Evolutionary conservation across 2,329 filamentous ascomycete species (phyloP).

Genomic region (Pyrenophora seminiperda): DNA sequence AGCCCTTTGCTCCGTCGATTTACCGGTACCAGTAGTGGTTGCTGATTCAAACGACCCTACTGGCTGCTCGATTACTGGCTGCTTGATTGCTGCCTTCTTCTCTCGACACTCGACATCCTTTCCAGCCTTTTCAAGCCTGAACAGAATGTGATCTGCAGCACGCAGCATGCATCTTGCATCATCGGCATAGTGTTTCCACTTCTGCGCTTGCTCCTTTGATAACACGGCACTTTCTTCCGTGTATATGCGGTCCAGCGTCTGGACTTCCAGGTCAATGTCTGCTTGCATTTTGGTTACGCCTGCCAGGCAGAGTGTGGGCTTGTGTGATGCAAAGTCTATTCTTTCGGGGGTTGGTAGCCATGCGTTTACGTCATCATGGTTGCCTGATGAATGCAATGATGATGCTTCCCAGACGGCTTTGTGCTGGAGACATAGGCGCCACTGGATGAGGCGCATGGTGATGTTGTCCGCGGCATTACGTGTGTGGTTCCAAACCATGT

Average conservation of each 20-base stretch:
- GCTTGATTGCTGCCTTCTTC: not conserved
- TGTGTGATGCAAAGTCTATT: slow-evolving; percentile 14
- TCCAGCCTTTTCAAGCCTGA: slow-evolving; percentile 14
- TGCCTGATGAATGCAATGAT: no score
- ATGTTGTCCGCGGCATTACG: slow-evolving; percentile 23
- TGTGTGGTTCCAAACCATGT: slow-evolving; percentile 24
- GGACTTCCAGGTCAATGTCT: slow-evolving; percentile 23
- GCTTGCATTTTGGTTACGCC: slow-evolving; percentile 26
- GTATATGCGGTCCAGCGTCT: slow-evolving; percentile 24
- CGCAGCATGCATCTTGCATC: slow-evolving; percentile 28
- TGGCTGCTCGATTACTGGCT: no score
- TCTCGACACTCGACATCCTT: not conserved
- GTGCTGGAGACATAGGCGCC: slow-evolving; percentile 27
- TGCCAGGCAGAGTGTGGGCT: slow-evolving; percentile 24
- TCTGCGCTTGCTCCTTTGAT: slow-evolving; percentile 18
- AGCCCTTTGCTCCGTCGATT: no score
- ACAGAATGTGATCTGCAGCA: slow-evolving; percentile 24
- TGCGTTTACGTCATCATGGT: not conserved
- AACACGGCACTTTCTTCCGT: slow-evolving; percentile 4
- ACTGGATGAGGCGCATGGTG: slow-evolving; percentile 22
- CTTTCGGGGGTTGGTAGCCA: slow-evolving; percentile 22
- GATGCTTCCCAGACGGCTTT: slow-evolving; percentile 20
- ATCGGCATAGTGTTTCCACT: slow-evolving; percentile 28
- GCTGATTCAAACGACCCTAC: no score
- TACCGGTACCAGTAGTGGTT: no score